Evolutionary conservation across 2,329 filamentous ascomycete species (phyloP), one percentile per base, ranked within the genome.

Genomic region (Diaporthe vexans): DNA sequence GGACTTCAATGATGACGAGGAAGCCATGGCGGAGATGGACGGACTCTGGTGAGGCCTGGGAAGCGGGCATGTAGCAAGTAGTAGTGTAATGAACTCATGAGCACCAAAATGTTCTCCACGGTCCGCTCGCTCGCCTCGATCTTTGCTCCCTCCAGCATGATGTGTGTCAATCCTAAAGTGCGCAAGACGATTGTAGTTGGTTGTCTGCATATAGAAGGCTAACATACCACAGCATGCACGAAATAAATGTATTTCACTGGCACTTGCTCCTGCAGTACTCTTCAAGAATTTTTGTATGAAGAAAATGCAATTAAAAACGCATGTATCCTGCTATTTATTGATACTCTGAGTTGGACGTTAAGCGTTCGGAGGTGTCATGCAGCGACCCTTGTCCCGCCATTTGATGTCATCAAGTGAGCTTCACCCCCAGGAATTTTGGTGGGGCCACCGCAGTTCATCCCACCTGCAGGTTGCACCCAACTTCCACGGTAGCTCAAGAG

Each of bases 11-110:
- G 91, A 92, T 71, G 91, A 93, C 19, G 90, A 93, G 82, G 92
- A 91, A 75, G 91, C 89, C 0, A 92, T 95, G 90, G 90, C 88
- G 51, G 90, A 90, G 76, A 89, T 91, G 88, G 88, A 89, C 54
- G 88, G 86, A 0, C 76, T 89, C 33, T 90, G 87, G 87, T 89
- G 76, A 83, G 2, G 26, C 13, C 2, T 37, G 1, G 6, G 46
- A 67, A 13, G 21, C 0, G 13, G 37, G 6, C 15, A 24, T 35
- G 7, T 56, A 67, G 40, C 33, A 13, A 63, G 5, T 21, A 54
- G 17, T 48, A 51, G 4, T 9, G 19, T 51, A 52, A 68, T 46
- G 59, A 65, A 46, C 7, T 33, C n/a, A 37, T 48, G 33, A 43
- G 15, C 33, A 26, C 19, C 15, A 8, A 6, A 24, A 1, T 1